Evolutionary conservation across 202 grass and related monocot species (phyloP).

Genomic region (Setaria viridis): DNA sequence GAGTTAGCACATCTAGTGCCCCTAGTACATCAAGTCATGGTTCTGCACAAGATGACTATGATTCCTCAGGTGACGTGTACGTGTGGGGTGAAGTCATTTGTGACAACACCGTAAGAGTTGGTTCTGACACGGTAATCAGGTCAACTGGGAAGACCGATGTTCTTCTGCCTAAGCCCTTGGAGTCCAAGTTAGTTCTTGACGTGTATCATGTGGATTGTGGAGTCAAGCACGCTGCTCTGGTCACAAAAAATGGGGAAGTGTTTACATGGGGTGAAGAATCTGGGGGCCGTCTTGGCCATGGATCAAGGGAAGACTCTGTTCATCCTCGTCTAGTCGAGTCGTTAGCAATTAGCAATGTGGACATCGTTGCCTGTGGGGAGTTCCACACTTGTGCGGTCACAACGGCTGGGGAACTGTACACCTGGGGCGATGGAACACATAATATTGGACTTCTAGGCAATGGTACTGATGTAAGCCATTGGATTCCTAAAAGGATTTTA

Average conservation of each 20-base stretch:
- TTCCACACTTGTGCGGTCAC: conserved; percentile 82
- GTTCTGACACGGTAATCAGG: conserved; percentile 46
- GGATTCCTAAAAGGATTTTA: conserved; percentile 88
- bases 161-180: conserved; percentile 78
- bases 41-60: conserved; percentile 79
- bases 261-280: conserved; percentile 91
- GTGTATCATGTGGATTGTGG: conserved; percentile 71
- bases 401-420: conserved; percentile 71
- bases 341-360: conserved; percentile 50
- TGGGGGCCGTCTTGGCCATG: conserved; percentile 84
- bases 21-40: conserved; percentile 83
- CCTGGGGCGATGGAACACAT: conserved; percentile 88
- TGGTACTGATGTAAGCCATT: conserved; percentile 70
- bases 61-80: conserved; percentile 73
- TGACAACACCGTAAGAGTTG: conserved; percentile 53
- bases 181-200: conserved; percentile 78
- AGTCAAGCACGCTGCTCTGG: conserved; percentile 73
- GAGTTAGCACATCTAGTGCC: conserved; percentile 83
- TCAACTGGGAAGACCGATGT: conserved; percentile 59
- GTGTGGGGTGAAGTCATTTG: conserved; percentile 84
- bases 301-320: conserved; percentile 57
- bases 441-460: conserved; percentile 90
- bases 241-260: conserved; percentile 79
- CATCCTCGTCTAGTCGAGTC: conserved; percentile 60
- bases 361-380: conserved; percentile 79